Evolutionary conservation across 2,329 filamentous ascomycete species (phyloP), one percentile per base, ranked within the genome.

Genomic region (Byssoonygena ceratinophila): DNA sequence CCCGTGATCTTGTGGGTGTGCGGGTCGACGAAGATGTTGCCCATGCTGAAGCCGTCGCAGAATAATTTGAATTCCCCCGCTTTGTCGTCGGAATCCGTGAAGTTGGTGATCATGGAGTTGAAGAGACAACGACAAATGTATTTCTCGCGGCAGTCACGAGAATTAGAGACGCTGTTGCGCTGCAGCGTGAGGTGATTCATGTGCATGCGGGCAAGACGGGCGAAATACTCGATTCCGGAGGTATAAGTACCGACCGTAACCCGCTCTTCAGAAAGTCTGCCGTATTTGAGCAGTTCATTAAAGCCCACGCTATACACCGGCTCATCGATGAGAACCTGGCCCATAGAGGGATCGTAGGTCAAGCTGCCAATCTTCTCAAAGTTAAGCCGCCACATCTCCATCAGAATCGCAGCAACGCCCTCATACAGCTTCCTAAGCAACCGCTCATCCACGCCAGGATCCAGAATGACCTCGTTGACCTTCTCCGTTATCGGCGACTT

Each of bases 111-210:
- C 61, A 41, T 9, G 12, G 22, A 43, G 16, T 37, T 39, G 9
- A 54, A 25, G 9, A 51, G 31, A n/a, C 29, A n/a, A 58, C n/a
- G 6, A 64, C 65, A 3, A 69, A 50, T 39, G 57, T 66, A 5
- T 54, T 75, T 74, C 22, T 67, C 68, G 3, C 68, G 62, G 45
- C 64, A 69, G 53, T 75, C 71, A 25, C 65, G 68, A 1, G 63
- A 61, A 0, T 54, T 49, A 2, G 71, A 59, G 0, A 66, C 56
- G 32, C 71, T 64, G 55, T 74, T 73, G 46, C 65, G 68, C 56
- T 75, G 70, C 47, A 70, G 71, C 8, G 63, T 16, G 1, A 73
- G 60, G n/a, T 69, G 66, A 3, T 45, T 16, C 29, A 54, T 25
- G n/a, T 54, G 53, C 16, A 52, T 29, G 11, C 39, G 31, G 4